Conservation (phyloP, 2,329 filamentous ascomycete genomes). For the Neocucurbitaria cava region DNA sequence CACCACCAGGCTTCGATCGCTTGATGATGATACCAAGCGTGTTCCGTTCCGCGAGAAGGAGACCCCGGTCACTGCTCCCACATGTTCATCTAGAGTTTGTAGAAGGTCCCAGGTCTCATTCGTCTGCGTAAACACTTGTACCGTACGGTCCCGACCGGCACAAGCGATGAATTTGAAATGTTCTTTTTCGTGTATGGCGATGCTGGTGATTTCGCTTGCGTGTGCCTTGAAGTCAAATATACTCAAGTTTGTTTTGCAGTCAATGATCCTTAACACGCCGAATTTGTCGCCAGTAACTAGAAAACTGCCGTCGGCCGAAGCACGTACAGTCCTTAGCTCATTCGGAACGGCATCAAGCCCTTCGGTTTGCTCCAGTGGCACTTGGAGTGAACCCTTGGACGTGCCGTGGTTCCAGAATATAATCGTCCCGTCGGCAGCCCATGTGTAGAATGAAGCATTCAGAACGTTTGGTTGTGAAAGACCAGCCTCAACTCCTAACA, state of each 20-base stretch:
- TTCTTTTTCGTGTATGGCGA: slow-evolving; percentile 74
- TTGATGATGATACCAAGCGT: slow-evolving; percentile 81
- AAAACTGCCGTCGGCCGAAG: slow-evolving; percentile 67
- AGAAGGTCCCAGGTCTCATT: slow-evolving; percentile 73
- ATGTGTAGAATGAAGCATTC: slow-evolving; percentile 82
- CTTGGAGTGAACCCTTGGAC: slow-evolving; percentile 67
- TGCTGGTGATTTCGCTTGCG: slow-evolving; percentile 80
- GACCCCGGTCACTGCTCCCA: slow-evolving; percentile 80
- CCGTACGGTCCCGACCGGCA: slow-evolving; percentile 81
- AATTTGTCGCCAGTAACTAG: slow-evolving; percentile 86
- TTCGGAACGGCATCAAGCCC: slow-evolving; percentile 59
- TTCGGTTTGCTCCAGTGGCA: slow-evolving; percentile 71
- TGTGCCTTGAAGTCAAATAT: slow-evolving; percentile 83
- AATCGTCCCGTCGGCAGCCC: slow-evolving; percentile 81
- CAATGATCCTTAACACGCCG: slow-evolving; percentile 77
- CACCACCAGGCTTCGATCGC: slow-evolving; percentile 83
- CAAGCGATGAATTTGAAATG: slow-evolving; percentile 75
- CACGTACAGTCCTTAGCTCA: slow-evolving; percentile 64
- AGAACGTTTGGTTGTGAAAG: slow-evolving; percentile 66
- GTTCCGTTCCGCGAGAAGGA: slow-evolving; percentile 75
- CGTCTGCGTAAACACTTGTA: slow-evolving; percentile 79
- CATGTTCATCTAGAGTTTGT: slow-evolving; percentile 91
- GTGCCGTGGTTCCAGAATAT: slow-evolving; percentile 84
- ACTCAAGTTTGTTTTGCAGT: slow-evolving; percentile 67
- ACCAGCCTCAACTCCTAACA: slow-evolving; percentile 72